These are phyloP conservation scores for Clarireedia monteithiana DNA, from an alignment of 2,329 filamentous ascomycete species.

Conservation along the genomic window DNA sequence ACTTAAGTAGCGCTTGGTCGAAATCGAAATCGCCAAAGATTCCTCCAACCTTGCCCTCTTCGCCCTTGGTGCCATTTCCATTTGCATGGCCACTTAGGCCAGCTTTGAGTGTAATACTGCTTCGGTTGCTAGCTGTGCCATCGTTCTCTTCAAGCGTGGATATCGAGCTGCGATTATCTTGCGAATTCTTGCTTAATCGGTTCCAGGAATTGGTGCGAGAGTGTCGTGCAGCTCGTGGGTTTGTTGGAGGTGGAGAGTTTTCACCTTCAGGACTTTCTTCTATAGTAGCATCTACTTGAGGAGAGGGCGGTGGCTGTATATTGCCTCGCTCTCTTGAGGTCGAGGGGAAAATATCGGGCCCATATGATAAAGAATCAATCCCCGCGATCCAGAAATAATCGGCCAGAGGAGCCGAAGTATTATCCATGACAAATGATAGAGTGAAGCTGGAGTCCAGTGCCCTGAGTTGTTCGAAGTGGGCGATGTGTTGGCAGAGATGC, in stretches of 20 bases:
- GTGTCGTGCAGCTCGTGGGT: slow-evolving; percentile 39
- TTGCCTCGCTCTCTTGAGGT: slow-evolving; percentile 13
- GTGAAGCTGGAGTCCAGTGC: not conserved
- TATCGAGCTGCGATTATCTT: slow-evolving; percentile 45
- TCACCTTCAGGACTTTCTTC: slow-evolving; percentile 49
- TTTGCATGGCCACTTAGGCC: slow-evolving; percentile 14
- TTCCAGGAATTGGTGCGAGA: slow-evolving; percentile 55
- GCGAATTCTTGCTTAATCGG: slow-evolving; percentile 47
- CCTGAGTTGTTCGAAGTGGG: not conserved
- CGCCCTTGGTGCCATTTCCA: slow-evolving; percentile 11
- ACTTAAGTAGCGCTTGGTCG: slow-evolving; percentile 86
- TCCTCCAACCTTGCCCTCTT: slow-evolving; percentile 13
- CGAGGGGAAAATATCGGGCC: slow-evolving; percentile 40
- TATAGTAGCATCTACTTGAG: slow-evolving; percentile 49
- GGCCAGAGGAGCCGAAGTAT: slow-evolving; percentile 55
- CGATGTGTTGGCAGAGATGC: slow-evolving; percentile 2
- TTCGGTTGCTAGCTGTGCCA: slow-evolving; percentile 46
- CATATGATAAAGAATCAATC: slow-evolving; percentile 59
- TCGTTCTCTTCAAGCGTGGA: slow-evolving; percentile 51
- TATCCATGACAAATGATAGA: slow-evolving; percentile 24
- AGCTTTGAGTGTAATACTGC: slow-evolving; percentile 55
- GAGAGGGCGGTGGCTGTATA: slow-evolving; percentile 21
- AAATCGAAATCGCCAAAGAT: slow-evolving; percentile 72
- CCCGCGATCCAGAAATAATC: slow-evolving; percentile 73
- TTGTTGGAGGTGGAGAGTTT: slow-evolving; percentile 18